These are phyloP conservation scores for Saksenaea vasiformis DNA, from an alignment of 371 early-diverging fungal genomes.

Conservation along the genomic window DNA sequence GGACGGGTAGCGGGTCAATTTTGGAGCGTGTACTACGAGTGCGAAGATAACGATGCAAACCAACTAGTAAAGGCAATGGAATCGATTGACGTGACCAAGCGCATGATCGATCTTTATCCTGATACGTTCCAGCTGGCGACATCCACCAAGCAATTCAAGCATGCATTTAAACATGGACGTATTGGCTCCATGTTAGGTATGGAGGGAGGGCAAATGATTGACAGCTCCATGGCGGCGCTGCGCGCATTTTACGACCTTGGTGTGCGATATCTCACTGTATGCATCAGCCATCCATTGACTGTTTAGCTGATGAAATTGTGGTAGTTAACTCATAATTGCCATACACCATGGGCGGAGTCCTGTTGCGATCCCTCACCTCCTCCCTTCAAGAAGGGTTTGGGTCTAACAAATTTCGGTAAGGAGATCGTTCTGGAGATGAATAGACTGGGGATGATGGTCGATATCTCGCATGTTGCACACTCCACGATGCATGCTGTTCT, in stretches of 20 bases:
- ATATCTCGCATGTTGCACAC: conserved; percentile 66
- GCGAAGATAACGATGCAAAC: conserved; percentile 34
- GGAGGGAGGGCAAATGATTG: conserved; percentile 72
- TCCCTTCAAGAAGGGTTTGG: conserved; percentile 46
- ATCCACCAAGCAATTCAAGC: conserved; percentile 46
- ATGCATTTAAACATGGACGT: conserved; percentile 41
- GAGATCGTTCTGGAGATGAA: conserved; percentile 67
- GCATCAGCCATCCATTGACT: conserved; percentile 1
- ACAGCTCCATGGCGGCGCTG: conserved; percentile 56
- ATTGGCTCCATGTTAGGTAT: conserved; percentile 68
- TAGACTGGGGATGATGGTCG: conserved; percentile 72
- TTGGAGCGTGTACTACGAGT: conserved; percentile 63
- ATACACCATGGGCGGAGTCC: conserved; percentile 71
- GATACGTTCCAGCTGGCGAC: conserved; percentile 54
- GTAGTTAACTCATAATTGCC: conserved; percentile 66
- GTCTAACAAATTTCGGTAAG: conserved; percentile 61
- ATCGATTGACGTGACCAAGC: conserved; percentile 62
- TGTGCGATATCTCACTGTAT: conserved; percentile 68
- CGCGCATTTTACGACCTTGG: conserved; percentile 61
- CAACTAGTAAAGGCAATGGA: conserved; percentile 48
- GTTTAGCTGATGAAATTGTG: background rate
- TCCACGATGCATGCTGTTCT: conserved; percentile 64
- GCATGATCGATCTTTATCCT: conserved; percentile 52
- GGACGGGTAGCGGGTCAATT: conserved; percentile 63
- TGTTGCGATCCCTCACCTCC: conserved; percentile 51